Percentiles rank a stretch among this genome's conserved stretches.
Evolutionary conservation across 208 protist genomes (phyloP).

Genomic region (Trypanosoma caninum): DNA sequence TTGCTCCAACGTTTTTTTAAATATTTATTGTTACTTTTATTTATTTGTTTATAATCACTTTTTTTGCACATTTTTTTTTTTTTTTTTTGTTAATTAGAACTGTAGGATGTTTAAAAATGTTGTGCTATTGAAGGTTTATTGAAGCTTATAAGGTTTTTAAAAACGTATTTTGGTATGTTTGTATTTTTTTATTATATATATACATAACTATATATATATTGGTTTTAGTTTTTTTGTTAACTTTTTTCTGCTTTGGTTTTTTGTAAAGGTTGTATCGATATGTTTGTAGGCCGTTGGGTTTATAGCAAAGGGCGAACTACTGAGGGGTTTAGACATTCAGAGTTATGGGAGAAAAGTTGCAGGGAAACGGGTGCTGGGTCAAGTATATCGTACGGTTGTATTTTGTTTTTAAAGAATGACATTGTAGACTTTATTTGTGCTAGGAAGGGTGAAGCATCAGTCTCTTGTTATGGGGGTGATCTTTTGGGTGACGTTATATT

Average conservation of each 20-base stretch:
- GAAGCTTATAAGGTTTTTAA: background rate
- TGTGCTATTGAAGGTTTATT: too few relatives aligned
- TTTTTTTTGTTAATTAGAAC: background rate
- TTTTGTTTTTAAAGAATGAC: constrained; percentile 24
- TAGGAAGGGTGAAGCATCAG: background rate
- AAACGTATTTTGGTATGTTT: constrained; percentile 25
- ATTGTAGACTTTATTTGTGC: constrained; percentile 2
- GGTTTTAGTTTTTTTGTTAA: background rate
- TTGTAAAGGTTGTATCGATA: background rate
- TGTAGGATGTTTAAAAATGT: too few relatives aligned
- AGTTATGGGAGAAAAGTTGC: background rate
- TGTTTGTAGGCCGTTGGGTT: constrained; percentile 21
- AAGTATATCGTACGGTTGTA: constrained; percentile 10
- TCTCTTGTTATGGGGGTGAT: background rate
- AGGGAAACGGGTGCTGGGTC: background rate
- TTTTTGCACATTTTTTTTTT: background rate
- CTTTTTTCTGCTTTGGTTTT: background rate
- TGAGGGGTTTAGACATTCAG: constrained; percentile 1
- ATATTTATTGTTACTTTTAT: background rate
- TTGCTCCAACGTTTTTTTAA: background rate
- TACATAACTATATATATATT: background rate
- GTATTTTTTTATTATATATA: constrained; percentile 8
- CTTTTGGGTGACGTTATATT: constrained; percentile 9
- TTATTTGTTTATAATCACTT: background rate
- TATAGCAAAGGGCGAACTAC: constrained; percentile 13